Evolutionary conservation across 2,329 filamentous ascomycete species (phyloP).

Genomic region (Alternaria novae-zelandiae): DNA sequence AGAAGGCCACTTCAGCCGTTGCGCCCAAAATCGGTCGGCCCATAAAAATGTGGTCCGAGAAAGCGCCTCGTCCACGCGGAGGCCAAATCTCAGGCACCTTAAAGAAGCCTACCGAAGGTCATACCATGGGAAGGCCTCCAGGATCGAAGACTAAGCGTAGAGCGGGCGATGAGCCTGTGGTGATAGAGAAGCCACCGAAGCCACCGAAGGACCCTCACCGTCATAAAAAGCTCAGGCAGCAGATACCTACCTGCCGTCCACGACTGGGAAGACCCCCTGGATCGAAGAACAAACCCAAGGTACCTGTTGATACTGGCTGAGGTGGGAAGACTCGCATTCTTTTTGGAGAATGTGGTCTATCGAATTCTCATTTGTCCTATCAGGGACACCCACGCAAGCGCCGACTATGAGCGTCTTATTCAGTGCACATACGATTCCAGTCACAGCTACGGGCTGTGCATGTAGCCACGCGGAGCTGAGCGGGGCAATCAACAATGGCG

Average conservation of each 20-base stretch:
- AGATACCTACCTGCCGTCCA: neutral
- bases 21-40: slow-evolving; percentile 6
- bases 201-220: neutral
- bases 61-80: slow-evolving; percentile 1
- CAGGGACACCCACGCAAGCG: neutral
- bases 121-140: slow-evolving; percentile 21
- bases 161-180: neutral
- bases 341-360: neutral
- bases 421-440: neutral
- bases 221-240: neutral
- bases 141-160: slow-evolving; percentile 21
- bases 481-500: neutral
- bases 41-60: neutral
- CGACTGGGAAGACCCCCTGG: neutral
- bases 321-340: neutral
- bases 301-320: neutral
- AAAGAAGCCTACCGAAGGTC: neutral
- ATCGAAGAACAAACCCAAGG: slow-evolving; percentile 1
- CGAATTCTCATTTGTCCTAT: neutral
- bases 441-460: neutral
- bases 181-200: neutral
- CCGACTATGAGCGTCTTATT: neutral
- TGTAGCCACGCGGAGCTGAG: neutral
- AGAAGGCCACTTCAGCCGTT: neutral
- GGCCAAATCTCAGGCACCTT: neutral